Conservation (phyloP, 192 early-diverging fungal species). For the Gryganskiella cystojenkinii region DNA sequence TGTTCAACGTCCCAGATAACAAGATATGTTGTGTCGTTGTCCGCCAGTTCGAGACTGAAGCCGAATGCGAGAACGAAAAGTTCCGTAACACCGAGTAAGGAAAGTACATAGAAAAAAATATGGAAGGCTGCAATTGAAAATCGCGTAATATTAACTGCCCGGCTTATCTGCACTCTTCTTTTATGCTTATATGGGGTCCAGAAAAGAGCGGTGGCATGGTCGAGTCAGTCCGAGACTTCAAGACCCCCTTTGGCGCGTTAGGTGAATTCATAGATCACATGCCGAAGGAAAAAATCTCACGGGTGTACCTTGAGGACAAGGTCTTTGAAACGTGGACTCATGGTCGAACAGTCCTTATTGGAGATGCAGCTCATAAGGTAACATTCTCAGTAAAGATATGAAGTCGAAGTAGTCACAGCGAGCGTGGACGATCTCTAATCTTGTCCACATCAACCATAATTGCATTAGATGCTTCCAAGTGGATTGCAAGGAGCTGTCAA, state of each 20-base stretch:
- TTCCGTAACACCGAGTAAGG: background rate
- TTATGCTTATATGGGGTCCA: too few relatives aligned
- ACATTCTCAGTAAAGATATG: too few relatives aligned
- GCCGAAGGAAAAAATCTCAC: background rate
- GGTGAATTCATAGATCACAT: background rate
- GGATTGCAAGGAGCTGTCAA: constrained; percentile 4
- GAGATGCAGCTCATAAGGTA: too few relatives aligned
- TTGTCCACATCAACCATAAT: background rate
- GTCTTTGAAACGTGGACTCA: constrained; percentile 1
- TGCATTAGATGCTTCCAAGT: constrained; percentile 6
- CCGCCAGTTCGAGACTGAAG: constrained; percentile 5
- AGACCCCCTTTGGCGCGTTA: background rate
- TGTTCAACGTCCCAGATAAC: constrained; percentile 10
- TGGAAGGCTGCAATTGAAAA: too few relatives aligned
- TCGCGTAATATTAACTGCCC: too few relatives aligned
- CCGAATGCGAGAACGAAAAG: background rate
- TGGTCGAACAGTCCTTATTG: background rate
- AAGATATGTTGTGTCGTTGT: constrained; percentile 10
- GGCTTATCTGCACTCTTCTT: too few relatives aligned
- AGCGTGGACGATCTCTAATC: background rate
- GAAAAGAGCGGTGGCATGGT: background rate
- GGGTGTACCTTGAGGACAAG: constrained; percentile 5
- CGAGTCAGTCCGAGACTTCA: background rate
- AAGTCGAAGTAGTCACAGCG: background rate
- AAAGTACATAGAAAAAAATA: too few relatives aligned